Evolutionary conservation across 352 stramenopile species (phyloP).

Genomic region (Elongisporangium senticosum): DNA sequence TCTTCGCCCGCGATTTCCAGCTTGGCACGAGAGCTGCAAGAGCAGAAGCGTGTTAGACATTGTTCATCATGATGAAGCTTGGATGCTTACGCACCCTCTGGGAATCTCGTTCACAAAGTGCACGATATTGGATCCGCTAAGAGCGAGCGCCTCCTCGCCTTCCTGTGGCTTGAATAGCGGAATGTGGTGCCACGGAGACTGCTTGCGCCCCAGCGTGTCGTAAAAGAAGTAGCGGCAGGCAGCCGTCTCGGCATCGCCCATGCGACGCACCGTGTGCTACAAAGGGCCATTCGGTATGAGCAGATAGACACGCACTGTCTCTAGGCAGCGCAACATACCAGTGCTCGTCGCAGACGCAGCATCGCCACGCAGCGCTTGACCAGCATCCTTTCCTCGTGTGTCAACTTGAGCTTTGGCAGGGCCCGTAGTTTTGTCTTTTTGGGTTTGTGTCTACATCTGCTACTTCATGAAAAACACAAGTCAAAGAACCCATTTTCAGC

Average conservation of each 20-base stretch:
- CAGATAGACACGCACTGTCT: not conserved
- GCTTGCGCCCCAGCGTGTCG: slow-evolving; percentile 61
- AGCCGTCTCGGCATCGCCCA: slow-evolving; percentile 54
- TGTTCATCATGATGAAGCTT: not conserved
- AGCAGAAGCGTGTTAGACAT: slow-evolving; percentile 2
- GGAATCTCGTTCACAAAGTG: slow-evolving; percentile 95
- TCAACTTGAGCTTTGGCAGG: not conserved
- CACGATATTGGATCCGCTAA: slow-evolving; percentile 41
- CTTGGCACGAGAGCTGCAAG: slow-evolving; percentile 65
- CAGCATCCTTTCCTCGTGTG: not conserved
- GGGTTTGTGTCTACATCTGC: not conserved
- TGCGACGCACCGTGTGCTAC: slow-evolving; percentile 62
- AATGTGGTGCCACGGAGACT: slow-evolving; percentile 93
- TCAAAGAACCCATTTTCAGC: not conserved
- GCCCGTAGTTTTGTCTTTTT: not conserved
- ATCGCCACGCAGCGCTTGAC: not conserved
- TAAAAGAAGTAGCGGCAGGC: slow-evolving; percentile 84
- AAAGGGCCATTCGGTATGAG: not conserved
- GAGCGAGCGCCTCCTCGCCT: not conserved
- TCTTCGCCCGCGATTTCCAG: slow-evolving; percentile 93
- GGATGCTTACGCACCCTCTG: slow-evolving; percentile 29
- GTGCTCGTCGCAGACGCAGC: not conserved
- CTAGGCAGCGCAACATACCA: not conserved
- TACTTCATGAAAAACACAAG: not conserved
- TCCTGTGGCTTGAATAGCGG: slow-evolving; percentile 64